phyloP scores from a whole-genome alignment of 2,329 filamentous ascomycete species.

The Xylariaceae sp. region DNA sequence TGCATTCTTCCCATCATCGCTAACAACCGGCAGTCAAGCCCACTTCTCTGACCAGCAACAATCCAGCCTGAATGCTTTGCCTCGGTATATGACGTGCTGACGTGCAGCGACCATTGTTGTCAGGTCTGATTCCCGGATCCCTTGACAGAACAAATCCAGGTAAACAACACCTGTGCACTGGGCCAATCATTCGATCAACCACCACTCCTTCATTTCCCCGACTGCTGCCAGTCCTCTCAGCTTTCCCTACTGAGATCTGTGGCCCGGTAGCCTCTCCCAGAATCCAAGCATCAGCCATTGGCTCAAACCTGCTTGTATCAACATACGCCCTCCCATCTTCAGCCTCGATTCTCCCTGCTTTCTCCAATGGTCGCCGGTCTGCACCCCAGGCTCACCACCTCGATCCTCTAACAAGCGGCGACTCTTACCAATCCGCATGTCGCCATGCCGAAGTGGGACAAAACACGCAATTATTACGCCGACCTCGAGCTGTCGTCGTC shows the following conservation, averaged over 20 bases:
- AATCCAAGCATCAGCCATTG: not conserved
- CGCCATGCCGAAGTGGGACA: constrained; percentile 65
- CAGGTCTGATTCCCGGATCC: not conserved
- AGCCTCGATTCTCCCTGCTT: not conserved
- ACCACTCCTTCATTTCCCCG: not conserved
- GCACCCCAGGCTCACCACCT: not conserved
- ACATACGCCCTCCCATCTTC: not conserved
- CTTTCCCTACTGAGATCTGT: not conserved
- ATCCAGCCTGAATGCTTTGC: not conserved
- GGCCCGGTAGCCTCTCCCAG: not conserved
- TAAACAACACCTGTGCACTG: not conserved
- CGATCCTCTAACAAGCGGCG: constrained; percentile 9
- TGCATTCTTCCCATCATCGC: not conserved
- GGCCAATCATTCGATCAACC: not conserved
- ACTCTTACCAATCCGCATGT: constrained; percentile 18
- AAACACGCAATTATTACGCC: constrained; percentile 74
- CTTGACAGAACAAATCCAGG: not conserved
- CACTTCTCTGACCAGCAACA: not conserved
- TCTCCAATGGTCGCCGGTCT: constrained; percentile 17
- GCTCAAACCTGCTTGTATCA: not conserved
- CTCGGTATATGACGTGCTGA: not conserved
- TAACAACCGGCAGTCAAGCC: not conserved
- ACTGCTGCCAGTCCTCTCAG: not conserved
- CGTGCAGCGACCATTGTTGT: not conserved
- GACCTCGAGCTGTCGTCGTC: constrained; percentile 69